Base-by-base conservation (phyloP, 768 basidiomycete species). In the Daedaleopsis sinensis region DNA sequence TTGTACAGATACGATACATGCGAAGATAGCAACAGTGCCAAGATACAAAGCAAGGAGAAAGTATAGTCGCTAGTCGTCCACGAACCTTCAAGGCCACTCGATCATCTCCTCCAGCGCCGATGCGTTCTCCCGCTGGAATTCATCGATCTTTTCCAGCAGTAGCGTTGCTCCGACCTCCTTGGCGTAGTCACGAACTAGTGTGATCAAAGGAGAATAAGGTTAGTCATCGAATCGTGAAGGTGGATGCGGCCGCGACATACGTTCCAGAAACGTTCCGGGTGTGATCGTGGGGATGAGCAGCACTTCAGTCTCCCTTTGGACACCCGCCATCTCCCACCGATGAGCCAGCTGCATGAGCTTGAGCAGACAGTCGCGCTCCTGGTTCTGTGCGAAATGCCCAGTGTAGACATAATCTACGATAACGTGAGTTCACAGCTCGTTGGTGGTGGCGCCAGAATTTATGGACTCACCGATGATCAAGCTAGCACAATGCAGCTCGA, bases 321-420 rank as follows among this genome's bases (percentile, higher is more conserved):
- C 55, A n/a, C 52, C 32, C 7, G 21, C n/a, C 9, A 66, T 21
- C 16, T 48, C 47, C 62, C 62, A 63, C 15, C 38, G 38, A 53
- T 68, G 58, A 12, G 67, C 53, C 13, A 68, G 57, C 6, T 55
- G 19, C 38, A 78, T 52, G 7, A 74, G 55, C 35, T 72, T 68
- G 10, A 79, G 59, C 13, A 76, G 64, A 18, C 51, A 37, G 11
- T 59, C 37, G 61, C 56, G 63, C 46, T 62, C 64, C 11, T 65
- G 61, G 13, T 60, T 44, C 5, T 58, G 58, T 9, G 60, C 35
- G 21, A 62, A 44, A 3, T 23, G 58, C 12, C 73, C 70, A 0
- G 72, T 75, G 56, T 79, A 78, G 1, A 73, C 67, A 37, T 70
- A 70, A 58, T 79, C 77, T 79, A 49, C 24, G 21, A 46, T 52